These are phyloP conservation scores for Lepiota subincarnata DNA, from an alignment of 768 basidiomycete genomes.

Conservation along the genomic window DNA sequence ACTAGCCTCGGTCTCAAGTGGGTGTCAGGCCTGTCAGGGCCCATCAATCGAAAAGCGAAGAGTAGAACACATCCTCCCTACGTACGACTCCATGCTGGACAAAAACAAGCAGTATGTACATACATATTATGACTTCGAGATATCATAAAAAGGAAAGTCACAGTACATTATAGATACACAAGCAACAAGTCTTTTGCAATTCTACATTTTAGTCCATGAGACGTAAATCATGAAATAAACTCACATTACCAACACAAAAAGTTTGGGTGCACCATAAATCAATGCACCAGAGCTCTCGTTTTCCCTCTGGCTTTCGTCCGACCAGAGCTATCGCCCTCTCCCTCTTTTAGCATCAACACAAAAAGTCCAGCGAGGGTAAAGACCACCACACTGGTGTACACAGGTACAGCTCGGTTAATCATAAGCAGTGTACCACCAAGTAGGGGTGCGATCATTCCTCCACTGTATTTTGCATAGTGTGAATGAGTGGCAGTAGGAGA, in stretches of 20 bases:
- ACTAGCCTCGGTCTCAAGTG: too few species aligned
- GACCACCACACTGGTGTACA: constrained; percentile 67
- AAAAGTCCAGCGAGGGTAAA: constrained; percentile 62
- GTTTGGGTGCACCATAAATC: background rate
- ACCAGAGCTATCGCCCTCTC: constrained; percentile 33
- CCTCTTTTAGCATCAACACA: constrained; percentile 56
- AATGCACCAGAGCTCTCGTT: constrained; percentile 23
- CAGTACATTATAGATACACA: too few species aligned
- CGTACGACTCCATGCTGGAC: too few species aligned
- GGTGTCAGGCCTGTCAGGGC: too few species aligned
- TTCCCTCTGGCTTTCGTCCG: constrained; percentile 17
- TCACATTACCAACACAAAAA: too few species aligned
- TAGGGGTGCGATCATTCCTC: constrained; percentile 86
- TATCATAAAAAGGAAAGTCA: too few species aligned
- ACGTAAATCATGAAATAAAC: too few species aligned
- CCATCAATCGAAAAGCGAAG: too few species aligned
- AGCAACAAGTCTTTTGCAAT: background rate
- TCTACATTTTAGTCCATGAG: background rate
- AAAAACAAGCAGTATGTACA: too few species aligned
- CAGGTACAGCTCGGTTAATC: constrained; percentile 65
- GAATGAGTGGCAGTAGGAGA: constrained; percentile 3
- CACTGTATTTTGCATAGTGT: constrained; percentile 39
- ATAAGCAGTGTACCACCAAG: constrained; percentile 70
- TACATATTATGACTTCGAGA: too few species aligned
- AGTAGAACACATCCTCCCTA: too few species aligned